Conservation (phyloP, 2,329 filamentous ascomycete genomes). For the Verticillium tricorpus region DNA sequence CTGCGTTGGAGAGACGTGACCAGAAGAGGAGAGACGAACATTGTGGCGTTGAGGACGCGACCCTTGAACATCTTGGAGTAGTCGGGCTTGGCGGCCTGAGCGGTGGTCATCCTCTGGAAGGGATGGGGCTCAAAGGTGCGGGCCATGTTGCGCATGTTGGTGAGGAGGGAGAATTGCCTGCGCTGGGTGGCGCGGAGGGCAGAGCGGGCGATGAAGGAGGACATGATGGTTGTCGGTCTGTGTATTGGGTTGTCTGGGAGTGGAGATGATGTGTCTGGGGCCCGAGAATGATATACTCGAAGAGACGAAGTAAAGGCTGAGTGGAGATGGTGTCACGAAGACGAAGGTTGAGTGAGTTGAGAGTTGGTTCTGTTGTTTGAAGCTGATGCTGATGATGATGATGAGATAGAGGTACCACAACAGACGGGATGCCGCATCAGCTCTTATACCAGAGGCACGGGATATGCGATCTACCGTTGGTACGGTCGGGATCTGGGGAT, state of each 20-base stretch:
- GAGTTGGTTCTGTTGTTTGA: conserved; percentile 6
- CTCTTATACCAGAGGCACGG: conserved; percentile 12
- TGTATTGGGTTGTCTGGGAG: conserved; percentile 6
- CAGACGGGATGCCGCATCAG: conserved; percentile 8
- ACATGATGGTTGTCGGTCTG: conserved; percentile 21
- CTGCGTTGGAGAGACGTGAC: neutral
- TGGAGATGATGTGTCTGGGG: neutral
- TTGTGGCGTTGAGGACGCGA: conserved; percentile 18
- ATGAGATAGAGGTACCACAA: conserved; percentile 2
- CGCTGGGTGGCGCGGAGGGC: conserved; percentile 18
- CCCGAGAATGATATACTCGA: conserved; percentile 5
- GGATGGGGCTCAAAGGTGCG: conserved; percentile 32
- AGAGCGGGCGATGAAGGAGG: conserved; percentile 28
- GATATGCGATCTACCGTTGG: neutral
- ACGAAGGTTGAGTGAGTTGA: conserved; percentile 12
- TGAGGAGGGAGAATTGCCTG: conserved; percentile 30
- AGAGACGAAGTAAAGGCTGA: conserved; percentile 5
- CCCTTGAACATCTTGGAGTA: conserved; percentile 30
- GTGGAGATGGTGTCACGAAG: conserved; percentile 1
- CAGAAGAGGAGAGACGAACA: conserved; percentile 25
- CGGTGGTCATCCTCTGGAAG: conserved; percentile 28
- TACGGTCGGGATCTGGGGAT: neutral
- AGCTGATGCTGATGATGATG: conserved; percentile 9
- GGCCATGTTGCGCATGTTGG: conserved; percentile 27
- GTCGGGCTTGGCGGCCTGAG: conserved; percentile 25